A percentile compares a stretch with the other conserved stretches of the same genome.
Evolutionary conservation across 345 rosid species (phyloP).

Genomic region (Populus alba): DNA sequence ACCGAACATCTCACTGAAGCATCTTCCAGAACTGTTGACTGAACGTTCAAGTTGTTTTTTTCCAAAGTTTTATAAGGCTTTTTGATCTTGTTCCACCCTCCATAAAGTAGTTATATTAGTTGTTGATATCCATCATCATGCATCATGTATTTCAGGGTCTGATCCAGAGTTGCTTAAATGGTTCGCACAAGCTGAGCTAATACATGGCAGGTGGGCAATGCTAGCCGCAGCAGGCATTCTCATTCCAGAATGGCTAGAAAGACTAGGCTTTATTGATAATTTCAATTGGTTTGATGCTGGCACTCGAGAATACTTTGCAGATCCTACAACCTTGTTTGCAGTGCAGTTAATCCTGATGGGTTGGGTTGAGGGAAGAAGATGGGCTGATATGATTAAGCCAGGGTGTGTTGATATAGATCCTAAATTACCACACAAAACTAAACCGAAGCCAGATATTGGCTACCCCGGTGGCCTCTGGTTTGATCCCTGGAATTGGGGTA

Average conservation of each 20-base stretch:
- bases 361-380: constrained; percentile 89
- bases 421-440: constrained; percentile 55
- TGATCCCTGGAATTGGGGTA: constrained; percentile 86
- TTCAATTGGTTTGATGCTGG: constrained; percentile 93
- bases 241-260: constrained; percentile 76
- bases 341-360: constrained; percentile 80
- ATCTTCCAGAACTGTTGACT: no score
- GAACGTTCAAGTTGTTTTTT: no score
- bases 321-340: constrained; percentile 62
- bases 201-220: constrained; percentile 98
- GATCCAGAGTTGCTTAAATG: constrained; percentile 82
- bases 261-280: constrained; percentile 65
- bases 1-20: no score
- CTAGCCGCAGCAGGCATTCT: constrained; percentile 81
- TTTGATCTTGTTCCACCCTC: no score
- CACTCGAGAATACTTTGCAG: constrained; percentile 65
- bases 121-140: neutral
- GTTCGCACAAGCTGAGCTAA: constrained; percentile 92
- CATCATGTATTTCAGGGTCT: constrained; percentile 50
- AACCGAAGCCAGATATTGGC: constrained; percentile 76
- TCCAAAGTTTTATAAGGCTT: no score
- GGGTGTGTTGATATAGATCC: constrained; percentile 75
- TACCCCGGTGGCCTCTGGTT: constrained; percentile 96
- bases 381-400: constrained; percentile 89
- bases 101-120: neutral